Conservation (phyloP, 768 basidiomycete species). For the Paxillus involutus region DNA sequence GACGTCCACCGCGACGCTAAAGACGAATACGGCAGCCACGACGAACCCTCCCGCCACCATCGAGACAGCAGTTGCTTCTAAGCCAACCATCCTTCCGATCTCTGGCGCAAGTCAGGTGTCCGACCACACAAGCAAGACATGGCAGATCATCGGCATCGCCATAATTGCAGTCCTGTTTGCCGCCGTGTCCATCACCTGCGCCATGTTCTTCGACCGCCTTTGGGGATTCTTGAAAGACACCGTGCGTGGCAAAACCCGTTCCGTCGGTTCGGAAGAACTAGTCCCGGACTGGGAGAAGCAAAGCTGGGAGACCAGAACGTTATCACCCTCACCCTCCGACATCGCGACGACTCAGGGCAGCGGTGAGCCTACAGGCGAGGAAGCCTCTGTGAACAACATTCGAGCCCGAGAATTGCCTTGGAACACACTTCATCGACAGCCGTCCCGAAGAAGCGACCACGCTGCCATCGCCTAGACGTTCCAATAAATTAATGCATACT, state of each 20-base stretch:
- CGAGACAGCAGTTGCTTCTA: conserved; percentile 3
- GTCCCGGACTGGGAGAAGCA: conserved; percentile 64
- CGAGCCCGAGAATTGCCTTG: conserved; percentile 26
- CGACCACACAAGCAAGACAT: conserved; percentile 47
- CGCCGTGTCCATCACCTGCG: conserved; percentile 50
- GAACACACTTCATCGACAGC: conserved; percentile 23
- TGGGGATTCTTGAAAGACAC: conserved; percentile 58
- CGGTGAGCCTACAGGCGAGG: neutral
- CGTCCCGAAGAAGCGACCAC: conserved; percentile 17
- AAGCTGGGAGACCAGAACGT: conserved; percentile 47
- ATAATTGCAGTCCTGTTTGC: conserved; percentile 63
- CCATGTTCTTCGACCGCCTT: conserved; percentile 74
- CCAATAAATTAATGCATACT: neutral
- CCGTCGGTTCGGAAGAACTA: conserved; percentile 48
- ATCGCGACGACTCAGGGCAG: neutral
- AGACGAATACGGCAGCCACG: neutral
- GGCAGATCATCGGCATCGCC: conserved; percentile 71
- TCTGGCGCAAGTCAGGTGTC: conserved; percentile 17
- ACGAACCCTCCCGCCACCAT: neutral
- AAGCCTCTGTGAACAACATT: neutral
- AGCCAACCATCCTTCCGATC: conserved; percentile 4
- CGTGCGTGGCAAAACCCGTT: conserved; percentile 38
- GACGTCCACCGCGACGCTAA: neutral
- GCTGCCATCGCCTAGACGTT: conserved; percentile 2
- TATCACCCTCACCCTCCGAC: conserved; percentile 6